Percentiles rank a stretch among this genome's conserved stretches.
These are phyloP conservation scores for Amaranthus palmeri DNA, from an alignment of 148 eudicot genomes.

Conservation along the genomic window DNA sequence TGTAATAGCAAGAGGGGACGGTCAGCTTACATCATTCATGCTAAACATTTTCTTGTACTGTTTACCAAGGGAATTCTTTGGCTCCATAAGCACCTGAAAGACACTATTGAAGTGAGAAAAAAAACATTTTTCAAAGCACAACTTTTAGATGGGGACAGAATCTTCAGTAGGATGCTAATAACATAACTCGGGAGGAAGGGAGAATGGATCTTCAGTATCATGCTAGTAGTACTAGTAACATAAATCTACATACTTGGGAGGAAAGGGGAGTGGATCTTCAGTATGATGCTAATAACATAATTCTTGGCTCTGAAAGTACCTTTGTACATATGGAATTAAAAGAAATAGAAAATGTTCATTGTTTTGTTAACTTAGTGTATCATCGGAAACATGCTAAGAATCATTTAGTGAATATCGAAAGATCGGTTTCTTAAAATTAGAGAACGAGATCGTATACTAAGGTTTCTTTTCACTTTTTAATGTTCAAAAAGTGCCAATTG, in stretches of 20 bases:
- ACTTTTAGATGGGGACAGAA: constrained; percentile 24
- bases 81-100: constrained; percentile 85
- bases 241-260: constrained; percentile 26
- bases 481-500: too few relatives aligned
- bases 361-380: background rate
- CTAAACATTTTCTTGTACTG: constrained; percentile 93
- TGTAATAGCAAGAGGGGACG: background rate
- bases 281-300: background rate
- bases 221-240: background rate
- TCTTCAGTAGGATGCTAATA: too few relatives aligned
- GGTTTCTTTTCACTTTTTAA: too few relatives aligned
- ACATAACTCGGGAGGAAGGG: constrained; percentile 3
- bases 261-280: background rate
- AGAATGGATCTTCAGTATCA: background rate
- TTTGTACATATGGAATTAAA: background rate
- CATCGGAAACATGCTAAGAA: too few relatives aligned
- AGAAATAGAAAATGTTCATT: background rate
- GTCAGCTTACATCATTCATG: constrained; percentile 82
- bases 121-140: background rate
- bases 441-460: too few relatives aligned
- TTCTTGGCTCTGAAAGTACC: background rate
- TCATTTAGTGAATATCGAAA: too few relatives aligned
- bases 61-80: constrained; percentile 92
- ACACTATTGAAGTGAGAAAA: background rate
- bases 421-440: too few relatives aligned